Conservation (phyloP, 441 rosid species). For the Populus hybrid region DNA sequence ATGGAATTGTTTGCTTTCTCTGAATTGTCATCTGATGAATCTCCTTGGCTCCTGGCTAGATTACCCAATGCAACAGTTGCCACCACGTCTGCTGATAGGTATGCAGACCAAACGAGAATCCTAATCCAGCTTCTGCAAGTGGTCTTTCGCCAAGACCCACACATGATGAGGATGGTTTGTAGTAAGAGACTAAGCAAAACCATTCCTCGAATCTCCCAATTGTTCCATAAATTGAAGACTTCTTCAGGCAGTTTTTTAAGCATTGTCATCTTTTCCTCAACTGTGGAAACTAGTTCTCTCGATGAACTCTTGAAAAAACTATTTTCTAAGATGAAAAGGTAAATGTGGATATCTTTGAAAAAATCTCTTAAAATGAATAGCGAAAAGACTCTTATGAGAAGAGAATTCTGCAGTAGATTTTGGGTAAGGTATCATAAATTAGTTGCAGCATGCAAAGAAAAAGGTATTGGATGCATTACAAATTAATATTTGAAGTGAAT, state of each 20-base stretch:
- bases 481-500: not conserved
- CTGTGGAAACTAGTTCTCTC: not conserved
- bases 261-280: not conserved
- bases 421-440: not conserved
- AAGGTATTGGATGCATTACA: not conserved
- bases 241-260: not conserved
- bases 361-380: too few species aligned
- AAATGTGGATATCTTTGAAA: too few species aligned
- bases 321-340: too few species aligned
- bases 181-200: not conserved
- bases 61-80: not conserved
- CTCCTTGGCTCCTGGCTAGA: not conserved
- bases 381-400: not conserved
- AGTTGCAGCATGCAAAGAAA: not conserved
- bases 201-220: conserved; percentile 1
- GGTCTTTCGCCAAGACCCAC: not conserved
- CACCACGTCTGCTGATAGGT: not conserved
- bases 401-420: not conserved
- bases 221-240: not conserved
- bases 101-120: not conserved
- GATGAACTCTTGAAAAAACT: not conserved
- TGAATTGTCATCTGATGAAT: too few species aligned
- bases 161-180: not conserved
- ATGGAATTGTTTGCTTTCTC: not conserved
- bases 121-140: not conserved